These are phyloP conservation scores for Penicillium egyptiacum DNA, from an alignment of 495 filamentous ascomycete genomes.

Conservation along the genomic window DNA sequence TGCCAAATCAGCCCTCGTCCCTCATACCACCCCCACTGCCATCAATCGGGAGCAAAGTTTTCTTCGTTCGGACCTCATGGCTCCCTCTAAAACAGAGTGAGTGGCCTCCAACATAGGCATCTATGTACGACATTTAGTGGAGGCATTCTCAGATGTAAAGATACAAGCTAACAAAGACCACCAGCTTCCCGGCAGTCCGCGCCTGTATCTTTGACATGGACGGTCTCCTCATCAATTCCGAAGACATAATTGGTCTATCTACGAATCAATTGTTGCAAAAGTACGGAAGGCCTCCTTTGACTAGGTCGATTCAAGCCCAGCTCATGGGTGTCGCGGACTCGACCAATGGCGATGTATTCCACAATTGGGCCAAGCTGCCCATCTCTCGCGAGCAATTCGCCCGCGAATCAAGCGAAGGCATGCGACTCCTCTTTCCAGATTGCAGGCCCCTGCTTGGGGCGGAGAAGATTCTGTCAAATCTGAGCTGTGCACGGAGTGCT, in stretches of 20 bases:
- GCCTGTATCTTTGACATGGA: constrained; percentile 50
- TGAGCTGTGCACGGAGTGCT: constrained; percentile 23
- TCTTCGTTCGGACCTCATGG: too few relatives aligned
- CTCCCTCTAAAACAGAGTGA: background rate
- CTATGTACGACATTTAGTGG: background rate
- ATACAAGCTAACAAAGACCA: background rate
- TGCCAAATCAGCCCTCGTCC: background rate
- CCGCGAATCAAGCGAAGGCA: constrained; percentile 25
- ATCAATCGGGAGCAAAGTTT: too few relatives aligned
- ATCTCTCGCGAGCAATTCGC: constrained; percentile 34
- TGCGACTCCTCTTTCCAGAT: constrained; percentile 26
- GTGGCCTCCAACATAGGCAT: background rate
- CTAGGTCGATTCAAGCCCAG: constrained; percentile 32
- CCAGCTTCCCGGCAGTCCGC: constrained; percentile 38
- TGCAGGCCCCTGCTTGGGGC: constrained; percentile 39
- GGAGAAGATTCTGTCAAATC: constrained; percentile 28
- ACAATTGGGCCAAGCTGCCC: constrained; percentile 24
- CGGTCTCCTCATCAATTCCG: constrained; percentile 44
- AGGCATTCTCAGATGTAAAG: background rate
- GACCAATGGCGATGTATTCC: constrained; percentile 6
- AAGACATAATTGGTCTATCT: constrained; percentile 40
- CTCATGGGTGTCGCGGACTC: constrained; percentile 25
- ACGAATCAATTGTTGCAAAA: constrained; percentile 35
- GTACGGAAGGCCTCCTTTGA: constrained; percentile 26
- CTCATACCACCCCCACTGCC: too few relatives aligned